Evolutionary conservation across 331 rosid species (phyloP), one percentile per base, ranked within the genome.

Genomic region (Spiraea crenata): DNA sequence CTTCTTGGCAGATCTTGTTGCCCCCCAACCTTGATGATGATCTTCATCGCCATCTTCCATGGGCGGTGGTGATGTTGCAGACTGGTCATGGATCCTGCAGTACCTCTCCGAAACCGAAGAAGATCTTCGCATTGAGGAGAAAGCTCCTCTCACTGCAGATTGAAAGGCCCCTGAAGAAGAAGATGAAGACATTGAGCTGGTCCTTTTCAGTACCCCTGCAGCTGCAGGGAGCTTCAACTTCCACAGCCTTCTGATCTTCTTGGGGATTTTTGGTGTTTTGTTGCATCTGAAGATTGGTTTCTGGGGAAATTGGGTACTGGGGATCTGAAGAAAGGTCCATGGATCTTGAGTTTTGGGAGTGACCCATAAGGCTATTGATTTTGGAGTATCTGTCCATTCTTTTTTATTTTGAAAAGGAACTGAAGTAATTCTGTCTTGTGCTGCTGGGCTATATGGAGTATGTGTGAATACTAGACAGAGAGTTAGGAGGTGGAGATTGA

Each of bases 71-170:
- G 83, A 69, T 77, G 74, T 38, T 15, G 65, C 15, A 15, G 70
- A 78, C 74, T 87, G 92, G 59, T 89, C 89, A 74, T 92, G 90
- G 74, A 89, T 89, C 89, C 95, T 85, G 37, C 86, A 56, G 74
- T 92, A 89, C 58, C 96, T 82, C 65, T 92, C 98, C 12, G 96
- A 76, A 35, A 83, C 89, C 0, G 98, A 88, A 49, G 96, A 92
- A 42, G 92, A 90, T 79, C 96, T 85, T 81, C 82, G 78, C 89
- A 85, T 64, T 31, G 98, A 88, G 13, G 82, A 74, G 31, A 67
- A n/a, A 35, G 85, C 88, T 73, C 82, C 87, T 76, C 80, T 92
- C 83, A 87, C 67, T 42, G 84, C 75, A 3, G 83, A 51, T 16
- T 81, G 90, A 56, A 85, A 66, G 0, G 74, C 19, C 0, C 82